Conservation (phyloP, 805 yeast genomes). For the Candida pini region DNA sequence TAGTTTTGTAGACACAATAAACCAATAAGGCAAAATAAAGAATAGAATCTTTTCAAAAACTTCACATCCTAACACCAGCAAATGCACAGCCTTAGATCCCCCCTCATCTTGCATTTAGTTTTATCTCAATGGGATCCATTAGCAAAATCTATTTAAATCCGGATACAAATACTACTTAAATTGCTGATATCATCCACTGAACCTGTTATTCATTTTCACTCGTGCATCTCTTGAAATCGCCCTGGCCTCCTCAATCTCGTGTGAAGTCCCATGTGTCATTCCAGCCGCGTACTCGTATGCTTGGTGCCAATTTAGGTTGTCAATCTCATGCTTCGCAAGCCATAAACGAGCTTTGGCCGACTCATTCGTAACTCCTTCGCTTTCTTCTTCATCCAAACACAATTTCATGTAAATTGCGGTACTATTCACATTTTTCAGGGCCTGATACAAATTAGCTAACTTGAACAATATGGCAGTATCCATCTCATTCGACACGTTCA, state of each 20-base stretch:
- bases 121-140: too few relatives aligned
- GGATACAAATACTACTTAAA: too few relatives aligned
- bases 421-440: conserved; percentile 42
- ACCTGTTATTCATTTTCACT: conserved; percentile 35
- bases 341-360: conserved; percentile 78
- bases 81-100: too few relatives aligned
- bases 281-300: conserved; percentile 74
- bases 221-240: conserved; percentile 76
- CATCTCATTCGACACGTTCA: conserved; percentile 42
- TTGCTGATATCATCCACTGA: too few relatives aligned
- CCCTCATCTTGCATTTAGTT: too few relatives aligned
- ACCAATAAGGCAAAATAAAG: too few relatives aligned
- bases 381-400: conserved; percentile 58
- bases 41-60: too few relatives aligned
- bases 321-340: conserved; percentile 70
- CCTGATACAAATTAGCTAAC: conserved; percentile 63
- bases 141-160: too few relatives aligned
- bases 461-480: conserved; percentile 56
- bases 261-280: conserved; percentile 67
- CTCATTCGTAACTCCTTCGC: conserved; percentile 66
- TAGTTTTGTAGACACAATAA: too few relatives aligned
- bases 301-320: conserved; percentile 48
- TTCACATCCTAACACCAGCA: too few relatives aligned
- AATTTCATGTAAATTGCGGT: conserved; percentile 61
- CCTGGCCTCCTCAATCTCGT: conserved; percentile 85